Percentiles rank a stretch among this genome's conserved stretches.
phyloP scores from a whole-genome alignment of 2,329 filamentous ascomycete genomes.

The Aspergillus hiratsukae region DNA sequence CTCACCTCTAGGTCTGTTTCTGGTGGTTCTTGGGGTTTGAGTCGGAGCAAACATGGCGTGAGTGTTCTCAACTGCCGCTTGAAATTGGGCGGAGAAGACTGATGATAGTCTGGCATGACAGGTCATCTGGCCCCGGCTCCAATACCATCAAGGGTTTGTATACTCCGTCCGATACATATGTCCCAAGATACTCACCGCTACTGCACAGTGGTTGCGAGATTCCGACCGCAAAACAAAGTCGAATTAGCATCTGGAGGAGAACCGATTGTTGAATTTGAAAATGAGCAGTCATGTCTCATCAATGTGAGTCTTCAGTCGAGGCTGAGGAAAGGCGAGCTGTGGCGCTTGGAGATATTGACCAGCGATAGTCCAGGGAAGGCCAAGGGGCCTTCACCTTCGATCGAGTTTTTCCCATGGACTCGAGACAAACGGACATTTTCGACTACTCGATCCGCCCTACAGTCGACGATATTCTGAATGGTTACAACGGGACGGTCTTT shows the following conservation, averaged over 20 bases:
- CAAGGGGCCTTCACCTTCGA: slow-evolving; percentile 92
- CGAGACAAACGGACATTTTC: slow-evolving; percentile 88
- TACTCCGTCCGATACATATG: slow-evolving; percentile 2
- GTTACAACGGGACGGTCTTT: slow-evolving; percentile 98
- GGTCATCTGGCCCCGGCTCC: slow-evolving; percentile 29
- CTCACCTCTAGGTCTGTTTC: slow-evolving; percentile 9
- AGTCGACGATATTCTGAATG: slow-evolving; percentile 96
- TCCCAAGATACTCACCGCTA: slow-evolving; percentile 39
- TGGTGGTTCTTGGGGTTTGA: slow-evolving; percentile 6
- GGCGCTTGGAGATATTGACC: slow-evolving; percentile 12
- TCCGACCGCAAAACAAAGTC: slow-evolving; percentile 93
- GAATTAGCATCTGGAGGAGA: slow-evolving; percentile 87
- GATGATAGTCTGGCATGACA: slow-evolving; percentile 18
- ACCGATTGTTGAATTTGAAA: slow-evolving; percentile 84
- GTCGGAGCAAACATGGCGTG: slow-evolving; percentile 44
- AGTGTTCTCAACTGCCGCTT: slow-evolving; percentile 24
- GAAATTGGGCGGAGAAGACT: slow-evolving; percentile 10
- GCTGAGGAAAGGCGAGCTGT: background rate
- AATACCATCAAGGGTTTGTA: slow-evolving; percentile 53
- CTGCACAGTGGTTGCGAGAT: slow-evolving; percentile 82
- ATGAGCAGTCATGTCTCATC: slow-evolving; percentile 81
- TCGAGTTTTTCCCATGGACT: slow-evolving; percentile 92
- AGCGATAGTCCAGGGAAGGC: slow-evolving; percentile 69
- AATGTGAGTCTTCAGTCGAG: slow-evolving; percentile 55
- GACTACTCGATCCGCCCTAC: slow-evolving; percentile 95